Evolutionary conservation across 2,329 filamentous ascomycete species (phyloP).

Genomic region (Endothia cerciana): DNA sequence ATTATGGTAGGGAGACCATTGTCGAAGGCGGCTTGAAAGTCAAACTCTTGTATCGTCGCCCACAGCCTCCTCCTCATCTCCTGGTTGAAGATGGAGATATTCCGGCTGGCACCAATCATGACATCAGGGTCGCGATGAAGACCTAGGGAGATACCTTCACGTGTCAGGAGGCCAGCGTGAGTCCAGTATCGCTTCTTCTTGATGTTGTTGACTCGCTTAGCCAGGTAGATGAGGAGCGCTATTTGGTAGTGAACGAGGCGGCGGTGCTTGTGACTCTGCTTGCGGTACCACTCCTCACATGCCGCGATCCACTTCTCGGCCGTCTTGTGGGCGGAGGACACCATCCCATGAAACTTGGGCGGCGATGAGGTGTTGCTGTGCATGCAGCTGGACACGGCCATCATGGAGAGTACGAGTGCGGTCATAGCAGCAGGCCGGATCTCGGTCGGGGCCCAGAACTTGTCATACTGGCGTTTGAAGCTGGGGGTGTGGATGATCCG

Average conservation of each 20-base stretch:
- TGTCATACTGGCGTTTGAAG: slow-evolving; percentile 58
- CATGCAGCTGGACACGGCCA: slow-evolving; percentile 62
- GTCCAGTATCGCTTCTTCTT: slow-evolving; percentile 70
- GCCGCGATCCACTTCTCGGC: slow-evolving; percentile 61
- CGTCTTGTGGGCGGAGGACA: slow-evolving; percentile 58
- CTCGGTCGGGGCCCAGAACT: slow-evolving; percentile 55
- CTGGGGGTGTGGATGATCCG: slow-evolving; percentile 63
- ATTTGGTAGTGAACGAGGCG: slow-evolving; percentile 65
- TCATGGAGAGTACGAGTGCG: slow-evolving; percentile 61
- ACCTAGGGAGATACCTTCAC: slow-evolving; percentile 61
- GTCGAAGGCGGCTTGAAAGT: slow-evolving; percentile 65
- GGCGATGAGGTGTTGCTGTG: slow-evolving; percentile 50
- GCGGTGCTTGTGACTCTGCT: slow-evolving; percentile 65
- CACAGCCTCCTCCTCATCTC: slow-evolving; percentile 66
- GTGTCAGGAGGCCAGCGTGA: slow-evolving; percentile 57
- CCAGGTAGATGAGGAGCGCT: slow-evolving; percentile 61
- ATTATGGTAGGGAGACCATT: slow-evolving; percentile 62
- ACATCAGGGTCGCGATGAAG: slow-evolving; percentile 63
- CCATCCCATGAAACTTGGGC: slow-evolving; percentile 60
- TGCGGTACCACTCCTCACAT: slow-evolving; percentile 56
- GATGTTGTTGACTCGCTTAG: slow-evolving; percentile 64
- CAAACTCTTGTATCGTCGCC: slow-evolving; percentile 65
- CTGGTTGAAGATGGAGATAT: slow-evolving; percentile 61
- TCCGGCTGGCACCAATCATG: slow-evolving; percentile 48
- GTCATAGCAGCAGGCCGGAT: slow-evolving; percentile 58